Conservation (phyloP, 805 yeast genomes). For the Metschnikowia picachoensis region DNA sequence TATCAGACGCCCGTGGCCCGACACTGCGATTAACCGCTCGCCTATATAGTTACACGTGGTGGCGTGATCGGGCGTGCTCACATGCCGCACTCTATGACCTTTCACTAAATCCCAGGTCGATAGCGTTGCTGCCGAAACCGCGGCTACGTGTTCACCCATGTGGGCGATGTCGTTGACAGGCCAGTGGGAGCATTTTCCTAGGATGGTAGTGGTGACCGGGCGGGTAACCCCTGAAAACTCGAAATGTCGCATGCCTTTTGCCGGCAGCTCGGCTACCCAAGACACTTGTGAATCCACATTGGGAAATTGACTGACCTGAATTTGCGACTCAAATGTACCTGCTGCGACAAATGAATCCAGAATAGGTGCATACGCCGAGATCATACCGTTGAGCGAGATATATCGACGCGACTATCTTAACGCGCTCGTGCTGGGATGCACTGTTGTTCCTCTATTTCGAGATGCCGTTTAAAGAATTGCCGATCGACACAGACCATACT, state of each 20-base stretch:
- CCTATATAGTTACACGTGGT: conserved; percentile 11
- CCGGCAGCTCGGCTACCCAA: not conserved
- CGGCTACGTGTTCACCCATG: conserved; percentile 6
- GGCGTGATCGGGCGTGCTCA: conserved; percentile 11
- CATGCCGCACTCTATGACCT: conserved; percentile 8
- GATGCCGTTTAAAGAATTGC: no score
- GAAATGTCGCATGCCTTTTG: not conserved
- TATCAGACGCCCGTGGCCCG: conserved; percentile 17
- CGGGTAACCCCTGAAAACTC: not conserved
- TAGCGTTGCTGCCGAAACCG: conserved; percentile 12
- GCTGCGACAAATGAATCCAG: conserved; percentile 13
- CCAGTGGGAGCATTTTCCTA: conserved; percentile 18
- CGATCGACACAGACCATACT: no score
- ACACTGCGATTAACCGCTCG: conserved; percentile 12
- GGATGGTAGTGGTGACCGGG: conserved; percentile 1
- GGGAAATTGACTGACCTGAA: conserved; percentile 8
- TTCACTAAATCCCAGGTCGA: conserved; percentile 16
- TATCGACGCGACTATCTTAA: not conserved
- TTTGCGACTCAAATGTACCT: conserved; percentile 14
- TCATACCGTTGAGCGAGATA: not conserved
- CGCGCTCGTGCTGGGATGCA: conserved; percentile 1
- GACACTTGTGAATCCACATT: not conserved
- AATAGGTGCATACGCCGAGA: conserved; percentile 13
- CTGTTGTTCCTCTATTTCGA: conserved; percentile 1
- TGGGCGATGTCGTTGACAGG: conserved; percentile 13